phyloP scores from a whole-genome alignment of 345 rosid species.

The Lumnitzera littorea region DNA sequence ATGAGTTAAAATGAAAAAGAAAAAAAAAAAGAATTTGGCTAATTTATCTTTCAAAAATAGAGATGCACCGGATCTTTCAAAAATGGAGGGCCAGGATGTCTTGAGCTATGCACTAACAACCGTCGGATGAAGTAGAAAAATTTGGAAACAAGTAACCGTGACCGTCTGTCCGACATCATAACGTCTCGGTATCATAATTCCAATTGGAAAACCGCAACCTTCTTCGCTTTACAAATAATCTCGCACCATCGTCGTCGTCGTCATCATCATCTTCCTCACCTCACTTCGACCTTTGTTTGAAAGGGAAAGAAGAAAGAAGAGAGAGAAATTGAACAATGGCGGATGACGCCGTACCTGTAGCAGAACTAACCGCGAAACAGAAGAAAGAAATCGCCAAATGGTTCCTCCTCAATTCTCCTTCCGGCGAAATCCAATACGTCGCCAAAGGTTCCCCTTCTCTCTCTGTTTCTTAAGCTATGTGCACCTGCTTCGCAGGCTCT shows the following conservation, averaged over 20 bases:
- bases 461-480: not conserved
- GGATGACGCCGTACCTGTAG: slow-evolving; percentile 40
- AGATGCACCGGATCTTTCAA: no score
- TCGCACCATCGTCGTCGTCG: slow-evolving; percentile 5
- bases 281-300: slow-evolving; percentile 7
- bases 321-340: slow-evolving; percentile 24
- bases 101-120: no score
- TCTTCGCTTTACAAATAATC: slow-evolving; percentile 17
- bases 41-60: no score
- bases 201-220: no score
- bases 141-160: no score
- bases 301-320: slow-evolving; percentile 1
- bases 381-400: slow-evolving; percentile 98
- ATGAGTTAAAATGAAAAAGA: no score
- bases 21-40: no score
- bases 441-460: slow-evolving; percentile 55
- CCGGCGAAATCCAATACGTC: slow-evolving; percentile 94
- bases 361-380: slow-evolving; percentile 51
- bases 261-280: slow-evolving; percentile 6
- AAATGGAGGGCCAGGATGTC: no score
- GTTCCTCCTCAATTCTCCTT: slow-evolving; percentile 94
- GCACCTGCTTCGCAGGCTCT: no score
- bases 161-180: no score
- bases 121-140: no score
- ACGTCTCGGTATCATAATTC: not conserved